Evolutionary conservation across 495 filamentous ascomycete species (phyloP), one percentile per base, ranked within the genome.

Genomic region (Neurospora tetraspora): DNA sequence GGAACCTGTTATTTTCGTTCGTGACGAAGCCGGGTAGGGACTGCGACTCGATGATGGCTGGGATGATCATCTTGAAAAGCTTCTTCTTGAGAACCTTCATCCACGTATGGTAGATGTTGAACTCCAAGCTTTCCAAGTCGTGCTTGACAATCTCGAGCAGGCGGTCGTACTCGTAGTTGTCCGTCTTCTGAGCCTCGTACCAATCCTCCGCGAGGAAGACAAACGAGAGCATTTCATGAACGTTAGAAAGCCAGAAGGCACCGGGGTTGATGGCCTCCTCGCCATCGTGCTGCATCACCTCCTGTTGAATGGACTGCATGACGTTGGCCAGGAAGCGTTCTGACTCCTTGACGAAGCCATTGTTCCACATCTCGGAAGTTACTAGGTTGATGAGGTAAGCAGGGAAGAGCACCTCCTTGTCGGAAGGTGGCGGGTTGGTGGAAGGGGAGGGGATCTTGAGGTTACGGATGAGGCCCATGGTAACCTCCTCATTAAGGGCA

Each of bases 41-140:
- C 80, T 99, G 96, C 34, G 95, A 98, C 82, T 99, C 96, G 78
- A 99, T 98, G 79, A 99, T 98, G 47, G 96, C 96, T 0, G 96
- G 96, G 36, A 99, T 96, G 78, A 99, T 97, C 96, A 99, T 99
- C 86, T 98, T 98, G 77, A 93, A 92, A 68, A 99, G 87, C 82
- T 96, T 97, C 87, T 97, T 97, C 87, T 99, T 99, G 78, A 99
- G 86, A 59, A 97, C 94, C 86, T 99, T 99, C 96, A 99, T 99
- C 96, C 96, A 99, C 12, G 96, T 99, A 82, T 99, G 96, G 82
- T 99, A 99, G 79, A 99, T 98, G 85, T 99, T 99, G 88, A 99
- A 99, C 82, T 99, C 96, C 61, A 99, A 85, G 81, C 93, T 97
- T 84, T 99, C 96, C 69, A 99, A 86, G 77, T 99, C 96, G 77